These are phyloP conservation scores for Mollisia scopiformis DNA, from an alignment of 2,329 filamentous ascomycete genomes.

Conservation along the genomic window DNA sequence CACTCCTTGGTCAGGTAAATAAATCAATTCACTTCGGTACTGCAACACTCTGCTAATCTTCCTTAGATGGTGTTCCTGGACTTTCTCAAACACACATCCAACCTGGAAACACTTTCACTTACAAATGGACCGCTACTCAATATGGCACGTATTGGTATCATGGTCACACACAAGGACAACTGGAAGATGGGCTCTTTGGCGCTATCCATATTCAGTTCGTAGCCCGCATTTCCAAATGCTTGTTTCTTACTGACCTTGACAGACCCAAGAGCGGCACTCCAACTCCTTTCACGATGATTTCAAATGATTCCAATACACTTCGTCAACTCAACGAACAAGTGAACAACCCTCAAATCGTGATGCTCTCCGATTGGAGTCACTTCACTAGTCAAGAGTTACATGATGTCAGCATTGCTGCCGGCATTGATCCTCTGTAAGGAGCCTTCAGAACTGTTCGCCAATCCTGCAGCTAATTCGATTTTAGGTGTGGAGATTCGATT, in stretches of 20 bases:
- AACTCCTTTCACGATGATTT: slow-evolving; percentile 18
- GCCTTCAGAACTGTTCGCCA: neutral
- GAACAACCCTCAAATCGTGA: slow-evolving; percentile 12
- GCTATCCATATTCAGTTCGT: slow-evolving; percentile 33
- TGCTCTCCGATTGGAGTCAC: slow-evolving; percentile 27
- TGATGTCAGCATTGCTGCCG: slow-evolving; percentile 8
- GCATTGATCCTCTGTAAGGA: slow-evolving; percentile 22
- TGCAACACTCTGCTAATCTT: neutral
- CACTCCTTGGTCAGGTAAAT: slow-evolving; percentile 35
- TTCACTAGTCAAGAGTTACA: slow-evolving; percentile 19
- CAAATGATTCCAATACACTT: slow-evolving; percentile 11
- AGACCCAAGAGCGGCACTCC: slow-evolving; percentile 13
- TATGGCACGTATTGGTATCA: slow-evolving; percentile 43
- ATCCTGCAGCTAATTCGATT: neutral
- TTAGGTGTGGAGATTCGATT: slow-evolving; percentile 23
- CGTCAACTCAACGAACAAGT: slow-evolving; percentile 11
- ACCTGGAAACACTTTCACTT: slow-evolving; percentile 42
- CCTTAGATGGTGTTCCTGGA: slow-evolving; percentile 43
- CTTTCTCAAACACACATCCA: slow-evolving; percentile 45
- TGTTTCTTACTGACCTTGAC: neutral
- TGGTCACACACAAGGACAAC: slow-evolving; percentile 38
- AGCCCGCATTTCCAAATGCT: neutral
- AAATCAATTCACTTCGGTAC: neutral
- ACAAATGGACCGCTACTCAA: slow-evolving; percentile 42
- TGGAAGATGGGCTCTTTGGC: slow-evolving; percentile 35